Percentiles rank a stretch among this genome's conserved stretches.
phyloP scores from a whole-genome alignment of 2,329 filamentous ascomycete genomes.

The Alternaria angustiovoidea region DNA sequence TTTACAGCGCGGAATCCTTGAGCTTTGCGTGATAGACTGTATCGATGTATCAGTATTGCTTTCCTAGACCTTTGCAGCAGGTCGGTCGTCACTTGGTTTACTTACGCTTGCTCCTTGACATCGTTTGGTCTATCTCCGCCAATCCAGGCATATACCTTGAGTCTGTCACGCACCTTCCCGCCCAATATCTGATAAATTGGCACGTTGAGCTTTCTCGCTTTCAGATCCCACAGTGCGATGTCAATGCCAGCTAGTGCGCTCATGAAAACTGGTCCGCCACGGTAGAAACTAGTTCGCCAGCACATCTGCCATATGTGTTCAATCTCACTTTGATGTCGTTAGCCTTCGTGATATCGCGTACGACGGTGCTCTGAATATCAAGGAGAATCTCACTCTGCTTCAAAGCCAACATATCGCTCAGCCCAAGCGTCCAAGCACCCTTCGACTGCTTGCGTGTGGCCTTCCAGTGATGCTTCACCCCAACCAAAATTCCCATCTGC shows the following conservation, averaged over 20 bases:
- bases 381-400: slow-evolving; percentile 70
- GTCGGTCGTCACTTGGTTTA: not conserved
- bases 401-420: slow-evolving; percentile 68
- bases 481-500: slow-evolving; percentile 71
- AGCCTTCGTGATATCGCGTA: not conserved
- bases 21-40: slow-evolving; percentile 62
- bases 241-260: slow-evolving; percentile 79
- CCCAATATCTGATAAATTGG: slow-evolving; percentile 78
- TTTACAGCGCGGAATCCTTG: slow-evolving; percentile 75
- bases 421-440: slow-evolving; percentile 74
- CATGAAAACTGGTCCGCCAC: slow-evolving; percentile 82
- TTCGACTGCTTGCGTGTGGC: slow-evolving; percentile 76
- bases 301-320: slow-evolving; percentile 82
- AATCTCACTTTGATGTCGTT: slow-evolving; percentile 65
- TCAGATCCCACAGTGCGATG: slow-evolving; percentile 82
- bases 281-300: slow-evolving; percentile 75
- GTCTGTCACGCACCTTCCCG: slow-evolving; percentile 73
- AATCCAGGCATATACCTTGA: slow-evolving; percentile 81
- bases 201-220: slow-evolving; percentile 69
- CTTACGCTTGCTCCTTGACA: slow-evolving; percentile 68
- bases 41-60: not conserved
- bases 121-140: slow-evolving; percentile 76
- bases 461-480: slow-evolving; percentile 79
- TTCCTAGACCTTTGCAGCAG: not conserved
- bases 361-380: rapidly evolving